These are phyloP conservation scores for Xylaria arbuscula DNA, from an alignment of 2,329 filamentous ascomycete species.

Conservation along the genomic window DNA sequence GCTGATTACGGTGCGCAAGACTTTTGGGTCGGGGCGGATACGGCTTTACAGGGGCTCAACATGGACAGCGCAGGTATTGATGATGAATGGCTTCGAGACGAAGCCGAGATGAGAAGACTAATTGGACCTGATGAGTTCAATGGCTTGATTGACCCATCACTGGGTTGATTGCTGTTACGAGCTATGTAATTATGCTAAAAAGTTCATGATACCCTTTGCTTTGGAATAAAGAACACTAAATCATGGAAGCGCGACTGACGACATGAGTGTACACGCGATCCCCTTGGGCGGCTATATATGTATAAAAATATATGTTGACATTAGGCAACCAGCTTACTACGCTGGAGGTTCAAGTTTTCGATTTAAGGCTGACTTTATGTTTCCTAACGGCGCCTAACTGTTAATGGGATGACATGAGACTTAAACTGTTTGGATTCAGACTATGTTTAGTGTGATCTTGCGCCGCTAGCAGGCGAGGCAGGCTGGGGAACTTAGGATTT, in stretches of 20 bases:
- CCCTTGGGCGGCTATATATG: not conserved
- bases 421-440: not conserved
- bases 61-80: constrained; percentile 50
- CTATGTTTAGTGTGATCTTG: not conserved
- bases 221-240: constrained; percentile 25
- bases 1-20: constrained; percentile 29
- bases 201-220: constrained; percentile 45
- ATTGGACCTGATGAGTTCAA: constrained; percentile 42
- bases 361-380: not conserved
- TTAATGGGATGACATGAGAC: not conserved
- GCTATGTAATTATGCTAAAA: constrained; percentile 23
- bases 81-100: constrained; percentile 58
- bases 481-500: not conserved
- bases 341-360: not conserved
- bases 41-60: constrained; percentile 44
- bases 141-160: constrained; percentile 44
- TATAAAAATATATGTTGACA: not conserved
- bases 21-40: constrained; percentile 49
- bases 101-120: constrained; percentile 57
- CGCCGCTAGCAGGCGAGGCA: not conserved
- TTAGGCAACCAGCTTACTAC: not conserved
- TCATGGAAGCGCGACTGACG: not conserved
- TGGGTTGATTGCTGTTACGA: constrained; percentile 26
- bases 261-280: not conserved
- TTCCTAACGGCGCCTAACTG: not conserved